A percentile compares a stretch with the other conserved stretches of the same genome.
Evolutionary conservation across 2,329 filamentous ascomycete species (phyloP).

Genomic region (Penicillium janthinellum): DNA sequence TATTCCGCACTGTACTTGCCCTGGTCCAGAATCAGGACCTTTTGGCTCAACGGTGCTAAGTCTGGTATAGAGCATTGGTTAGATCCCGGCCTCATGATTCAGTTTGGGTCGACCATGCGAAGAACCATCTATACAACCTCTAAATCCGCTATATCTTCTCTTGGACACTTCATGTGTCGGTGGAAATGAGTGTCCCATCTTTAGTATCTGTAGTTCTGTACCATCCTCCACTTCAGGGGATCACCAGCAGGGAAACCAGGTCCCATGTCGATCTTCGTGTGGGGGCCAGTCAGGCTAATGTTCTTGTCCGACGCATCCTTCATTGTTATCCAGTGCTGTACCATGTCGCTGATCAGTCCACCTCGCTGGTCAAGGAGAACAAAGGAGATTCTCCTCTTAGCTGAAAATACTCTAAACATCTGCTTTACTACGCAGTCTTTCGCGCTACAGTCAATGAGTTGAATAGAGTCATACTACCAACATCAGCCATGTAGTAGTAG

Average conservation of each 20-base stretch:
- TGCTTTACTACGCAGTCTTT: not conserved
- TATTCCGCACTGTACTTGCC: too few species aligned
- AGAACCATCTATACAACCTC: not conserved
- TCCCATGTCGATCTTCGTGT: conserved; percentile 8
- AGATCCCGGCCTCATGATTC: not conserved
- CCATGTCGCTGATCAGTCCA: not conserved
- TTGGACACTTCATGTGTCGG: too few species aligned
- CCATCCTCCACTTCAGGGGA: not conserved
- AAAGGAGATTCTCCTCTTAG: not conserved
- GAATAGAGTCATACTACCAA: not conserved
- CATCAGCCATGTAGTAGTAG: not conserved
- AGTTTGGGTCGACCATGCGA: not conserved
- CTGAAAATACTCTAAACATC: not conserved
- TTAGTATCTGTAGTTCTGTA: not conserved
- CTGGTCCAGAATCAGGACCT: not conserved
- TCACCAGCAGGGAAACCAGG: not conserved
- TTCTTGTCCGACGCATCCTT: conserved; percentile 13
- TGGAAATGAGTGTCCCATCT: not conserved
- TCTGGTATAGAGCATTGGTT: too few species aligned
- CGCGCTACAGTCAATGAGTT: not conserved
- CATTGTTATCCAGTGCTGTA: conserved; percentile 1
- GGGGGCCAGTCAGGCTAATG: conserved; percentile 9
- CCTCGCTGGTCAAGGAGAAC: not conserved
- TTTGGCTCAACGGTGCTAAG: not conserved
- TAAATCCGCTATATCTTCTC: too few species aligned